These are phyloP conservation scores for Kwoniella heveanensis DNA, from an alignment of 768 basidiomycete species.

Conservation along the genomic window DNA sequence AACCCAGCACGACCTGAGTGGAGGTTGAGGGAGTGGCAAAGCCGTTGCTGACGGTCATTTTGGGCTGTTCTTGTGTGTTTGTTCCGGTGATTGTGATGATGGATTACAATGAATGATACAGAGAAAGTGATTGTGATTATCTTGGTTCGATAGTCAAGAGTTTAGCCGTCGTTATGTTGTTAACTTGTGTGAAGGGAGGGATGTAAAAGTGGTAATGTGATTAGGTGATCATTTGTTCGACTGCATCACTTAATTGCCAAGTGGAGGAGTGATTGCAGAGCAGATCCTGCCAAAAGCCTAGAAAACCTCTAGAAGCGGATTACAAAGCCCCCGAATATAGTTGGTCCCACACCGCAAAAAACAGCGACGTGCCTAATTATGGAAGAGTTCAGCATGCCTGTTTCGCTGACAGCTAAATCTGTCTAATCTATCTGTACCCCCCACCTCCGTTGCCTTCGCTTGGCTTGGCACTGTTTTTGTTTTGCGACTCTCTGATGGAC, in stretches of 20 bases:
- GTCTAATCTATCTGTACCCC: neutral
- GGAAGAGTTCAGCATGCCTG: too few relatives aligned
- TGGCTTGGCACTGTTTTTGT: neutral
- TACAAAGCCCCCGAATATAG: constrained; percentile 2
- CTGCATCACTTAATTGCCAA: neutral
- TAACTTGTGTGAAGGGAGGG: neutral
- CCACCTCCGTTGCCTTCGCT: neutral
- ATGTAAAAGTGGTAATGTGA: neutral
- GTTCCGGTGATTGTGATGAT: too few relatives aligned
- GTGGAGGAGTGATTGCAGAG: constrained; percentile 17
- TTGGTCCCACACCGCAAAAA: neutral
- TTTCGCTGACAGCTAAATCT: too few relatives aligned
- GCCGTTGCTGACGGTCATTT: constrained; percentile 20
- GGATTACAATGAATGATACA: too few relatives aligned
- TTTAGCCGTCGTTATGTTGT: neutral
- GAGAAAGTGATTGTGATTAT: too few relatives aligned
- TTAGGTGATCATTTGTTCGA: constrained; percentile 9
- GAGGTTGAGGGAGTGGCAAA: constrained; percentile 17
- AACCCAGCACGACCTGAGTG: constrained; percentile 52
- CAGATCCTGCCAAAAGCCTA: too few relatives aligned
- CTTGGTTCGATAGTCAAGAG: too few relatives aligned
- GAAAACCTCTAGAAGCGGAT: neutral
- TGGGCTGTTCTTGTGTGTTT: neutral
- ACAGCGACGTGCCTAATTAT: neutral
- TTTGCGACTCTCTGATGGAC: too few relatives aligned